A percentile compares a stretch with the other conserved stretches of the same genome.
Conservation (phyloP, 2,329 filamentous ascomycete genomes). For the Cryphonectria carpinicola region DNA sequence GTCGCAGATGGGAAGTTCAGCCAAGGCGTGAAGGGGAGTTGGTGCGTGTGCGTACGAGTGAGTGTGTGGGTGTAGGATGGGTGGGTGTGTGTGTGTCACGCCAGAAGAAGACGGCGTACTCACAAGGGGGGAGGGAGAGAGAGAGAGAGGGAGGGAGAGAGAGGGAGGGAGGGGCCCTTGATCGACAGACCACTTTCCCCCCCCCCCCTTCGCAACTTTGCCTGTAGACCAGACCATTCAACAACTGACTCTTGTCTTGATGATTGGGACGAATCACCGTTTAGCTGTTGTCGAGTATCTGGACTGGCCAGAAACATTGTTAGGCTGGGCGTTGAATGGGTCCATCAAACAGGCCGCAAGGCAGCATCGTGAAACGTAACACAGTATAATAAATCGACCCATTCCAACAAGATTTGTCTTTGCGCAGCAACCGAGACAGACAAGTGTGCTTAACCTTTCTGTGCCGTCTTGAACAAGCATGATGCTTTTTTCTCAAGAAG, state of each 20-base stretch:
- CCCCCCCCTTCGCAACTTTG: neutral
- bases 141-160: no score
- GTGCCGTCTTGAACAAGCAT: neutral
- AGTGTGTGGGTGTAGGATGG: neutral
- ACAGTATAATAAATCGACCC: neutral
- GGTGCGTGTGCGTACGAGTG: neutral
- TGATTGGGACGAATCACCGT: neutral
- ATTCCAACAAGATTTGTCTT: neutral
- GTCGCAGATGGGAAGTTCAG: conserved; percentile 4
- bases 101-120: neutral
- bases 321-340: neutral
- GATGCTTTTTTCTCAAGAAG: neutral
- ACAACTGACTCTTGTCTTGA: neutral
- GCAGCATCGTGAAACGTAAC: conserved; percentile 1
- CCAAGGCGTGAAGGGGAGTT: neutral
- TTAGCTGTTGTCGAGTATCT: neutral
- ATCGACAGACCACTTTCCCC: neutral
- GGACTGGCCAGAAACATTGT: neutral
- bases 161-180: no score
- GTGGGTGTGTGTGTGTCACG: neutral
- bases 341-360: neutral
- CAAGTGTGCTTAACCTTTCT: neutral
- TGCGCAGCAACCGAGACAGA: neutral
- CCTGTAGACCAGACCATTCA: neutral
- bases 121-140: no score